These are phyloP conservation scores for Globisporangium mamillatum DNA, from an alignment of 352 stramenopile genomes.

Conservation along the genomic window DNA sequence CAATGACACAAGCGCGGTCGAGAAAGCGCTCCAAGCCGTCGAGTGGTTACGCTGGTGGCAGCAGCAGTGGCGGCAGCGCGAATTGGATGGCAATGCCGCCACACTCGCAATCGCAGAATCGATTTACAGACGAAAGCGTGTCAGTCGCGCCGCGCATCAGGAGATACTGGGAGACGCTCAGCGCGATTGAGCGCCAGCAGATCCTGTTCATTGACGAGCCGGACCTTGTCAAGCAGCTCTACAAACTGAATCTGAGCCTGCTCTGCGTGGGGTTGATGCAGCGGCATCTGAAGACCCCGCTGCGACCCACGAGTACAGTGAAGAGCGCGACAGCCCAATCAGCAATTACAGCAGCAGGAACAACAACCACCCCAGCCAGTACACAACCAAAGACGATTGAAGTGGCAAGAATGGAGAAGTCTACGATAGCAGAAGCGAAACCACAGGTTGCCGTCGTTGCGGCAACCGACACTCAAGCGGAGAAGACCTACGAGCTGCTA, in stretches of 20 bases:
- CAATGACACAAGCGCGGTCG: slow-evolving; percentile 12
- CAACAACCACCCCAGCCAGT: not conserved
- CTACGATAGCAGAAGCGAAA: not conserved
- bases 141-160: slow-evolving; percentile 31
- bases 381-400: slow-evolving; percentile 10
- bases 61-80: not conserved
- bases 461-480: slow-evolving; percentile 21
- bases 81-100: slow-evolving; percentile 6
- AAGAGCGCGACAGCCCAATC: slow-evolving; percentile 1
- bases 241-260: slow-evolving; percentile 85
- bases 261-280: slow-evolving; percentile 84
- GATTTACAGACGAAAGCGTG: slow-evolving; percentile 4
- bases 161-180: slow-evolving; percentile 69
- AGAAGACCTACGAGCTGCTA: slow-evolving; percentile 82
- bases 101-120: not conserved
- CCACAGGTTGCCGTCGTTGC: not conserved
- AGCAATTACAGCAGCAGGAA: not conserved
- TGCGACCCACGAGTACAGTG: slow-evolving; percentile 14
- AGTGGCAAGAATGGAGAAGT: not conserved
- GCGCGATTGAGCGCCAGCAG: slow-evolving; percentile 59
- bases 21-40: slow-evolving; percentile 47
- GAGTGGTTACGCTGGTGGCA: slow-evolving; percentile 9
- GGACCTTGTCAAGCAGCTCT: slow-evolving; percentile 82
- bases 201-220: slow-evolving; percentile 78
- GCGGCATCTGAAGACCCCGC: slow-evolving; percentile 63